Base-by-base conservation (phyloP, 2,329 filamentous ascomycete genomes). In the Diaporthe citriasiana region DNA sequence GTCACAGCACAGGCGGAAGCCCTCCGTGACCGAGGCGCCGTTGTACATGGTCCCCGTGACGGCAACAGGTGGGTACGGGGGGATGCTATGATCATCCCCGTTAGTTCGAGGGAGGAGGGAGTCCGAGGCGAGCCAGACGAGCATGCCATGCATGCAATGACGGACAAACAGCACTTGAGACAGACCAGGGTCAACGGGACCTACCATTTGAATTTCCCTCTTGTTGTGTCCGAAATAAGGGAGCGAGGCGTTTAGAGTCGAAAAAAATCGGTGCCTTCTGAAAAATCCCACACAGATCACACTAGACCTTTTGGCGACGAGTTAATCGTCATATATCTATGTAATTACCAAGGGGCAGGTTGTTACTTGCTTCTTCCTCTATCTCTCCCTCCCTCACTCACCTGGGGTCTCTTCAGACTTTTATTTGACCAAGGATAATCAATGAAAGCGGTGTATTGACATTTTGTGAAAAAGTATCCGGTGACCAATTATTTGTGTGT, bases 181-280 rank as follows among this genome's bases (percentile, higher is more conserved):
- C 42, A 35, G 60, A 3, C 42, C 22, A 19, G 30, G 42, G 19
- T 50, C 19, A 33, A 35, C 22, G 27, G 12, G 19, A 3, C 13
- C 30, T 7, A 1, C 5, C 19, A 13, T 25, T 12, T 2, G 8
- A 8, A 7, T 27, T 40, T 22, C 22, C 12, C 35, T 45, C 19
- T 50, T 35, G 17, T 50, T 50, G 7, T 35, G 19, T 13, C 6
- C 17, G 47, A 35, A 51, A 27, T 22, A 25, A 66, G 63, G 45
- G 63, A 68, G 63, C 63, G 63, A 68, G 63, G 63, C 63, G 63
- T 68, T 68, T 53, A 68, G 63, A 68, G 63, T 68, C 33, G 63
- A 35, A 19, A 40, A 40, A 38, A 25, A 13, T 51, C n/a, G 47
- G 22, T 50, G 47, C 45, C 60, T 25, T 25, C 45, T 33, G 15